Evolutionary conservation across 805 yeast genomes (phyloP), one percentile per base, ranked within the genome.

Genomic region (Metschnikowia cubensis): DNA sequence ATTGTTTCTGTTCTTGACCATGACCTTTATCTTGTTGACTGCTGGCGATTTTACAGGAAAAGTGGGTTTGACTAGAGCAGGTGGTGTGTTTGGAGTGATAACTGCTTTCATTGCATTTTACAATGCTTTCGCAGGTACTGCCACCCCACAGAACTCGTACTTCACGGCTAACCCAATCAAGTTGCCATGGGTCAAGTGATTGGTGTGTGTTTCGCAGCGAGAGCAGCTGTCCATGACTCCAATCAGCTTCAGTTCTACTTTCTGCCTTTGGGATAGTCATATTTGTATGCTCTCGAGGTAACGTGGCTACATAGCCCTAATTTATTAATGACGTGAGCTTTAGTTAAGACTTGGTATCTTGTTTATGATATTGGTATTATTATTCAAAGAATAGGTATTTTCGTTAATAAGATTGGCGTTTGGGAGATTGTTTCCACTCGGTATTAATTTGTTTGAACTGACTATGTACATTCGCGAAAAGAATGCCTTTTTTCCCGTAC

Each of bases 21-120:
- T 72, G 14, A 71, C 75, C 2, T 72, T 72, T 47, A 17, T 66
- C 31, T 60, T 73, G 39, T 67, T 73, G 53, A 64, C 73, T 15
- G 67, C 62, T 17, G 76, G 73, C 29, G 68, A 63, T 11, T 61
- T 70, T 44, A 47, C 67, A 2, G 64, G 63, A 11, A 61, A 54
- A 8, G 62, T 59, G 4, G 55, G 56, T 6, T 63, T 65, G 11
- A 52, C 65, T 4, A 65, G 71, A 50, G 75, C 73, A 38, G 77
- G 75, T 25, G 77, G 76, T 40, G 70, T 71, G 6, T 46, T 64
- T 46, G 77, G 77, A n/a, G 68, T 71, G n/a, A 63, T 73, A 37
- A 67, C 74, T 13, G 69, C 71, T 2, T 59, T 72, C 50, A 53
- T 69, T 35, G 76, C 74, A 1, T 71, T 65, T 57, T 73, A 73